These are phyloP conservation scores for Rhizophagus clarus DNA, from an alignment of 192 early-diverging fungal species.

Conservation along the genomic window DNA sequence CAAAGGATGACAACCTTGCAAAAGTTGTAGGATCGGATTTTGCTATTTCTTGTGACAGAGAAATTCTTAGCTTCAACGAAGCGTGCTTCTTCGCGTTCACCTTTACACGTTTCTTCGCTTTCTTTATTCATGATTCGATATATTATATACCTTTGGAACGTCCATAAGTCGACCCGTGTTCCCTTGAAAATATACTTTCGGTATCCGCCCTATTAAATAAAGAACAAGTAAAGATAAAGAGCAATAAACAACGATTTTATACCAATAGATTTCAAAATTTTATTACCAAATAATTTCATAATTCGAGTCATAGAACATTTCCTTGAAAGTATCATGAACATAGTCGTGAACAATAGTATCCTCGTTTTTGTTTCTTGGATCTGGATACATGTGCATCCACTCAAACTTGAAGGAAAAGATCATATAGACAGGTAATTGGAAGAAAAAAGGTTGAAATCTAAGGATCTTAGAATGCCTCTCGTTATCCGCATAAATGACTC, in stretches of 20 bases:
- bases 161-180: not conserved
- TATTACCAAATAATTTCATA: conserved; percentile 2
- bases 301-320: not conserved
- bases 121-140: not conserved
- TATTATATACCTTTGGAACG: not conserved
- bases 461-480: not conserved
- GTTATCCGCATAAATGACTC: not conserved
- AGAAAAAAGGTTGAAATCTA: not conserved
- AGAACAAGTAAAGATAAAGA: not conserved
- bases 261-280: not conserved
- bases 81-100: not conserved
- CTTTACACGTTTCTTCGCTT: not conserved
- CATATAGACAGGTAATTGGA: not conserved
- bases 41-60: not conserved
- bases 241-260: not conserved
- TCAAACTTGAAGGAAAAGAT: not conserved
- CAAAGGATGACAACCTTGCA: conserved; percentile 12
- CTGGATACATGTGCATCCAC: conserved; percentile 1
- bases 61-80: not conserved
- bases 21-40: not conserved
- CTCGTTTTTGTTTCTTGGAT: not conserved
- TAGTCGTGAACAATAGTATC: conserved; percentile 2
- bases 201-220: not conserved
- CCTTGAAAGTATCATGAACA: conserved; percentile 20
- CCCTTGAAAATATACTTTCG: not conserved